These are phyloP conservation scores for Eucalyptus pauciflora DNA, from an alignment of 345 rosid species.

Conservation along the genomic window DNA sequence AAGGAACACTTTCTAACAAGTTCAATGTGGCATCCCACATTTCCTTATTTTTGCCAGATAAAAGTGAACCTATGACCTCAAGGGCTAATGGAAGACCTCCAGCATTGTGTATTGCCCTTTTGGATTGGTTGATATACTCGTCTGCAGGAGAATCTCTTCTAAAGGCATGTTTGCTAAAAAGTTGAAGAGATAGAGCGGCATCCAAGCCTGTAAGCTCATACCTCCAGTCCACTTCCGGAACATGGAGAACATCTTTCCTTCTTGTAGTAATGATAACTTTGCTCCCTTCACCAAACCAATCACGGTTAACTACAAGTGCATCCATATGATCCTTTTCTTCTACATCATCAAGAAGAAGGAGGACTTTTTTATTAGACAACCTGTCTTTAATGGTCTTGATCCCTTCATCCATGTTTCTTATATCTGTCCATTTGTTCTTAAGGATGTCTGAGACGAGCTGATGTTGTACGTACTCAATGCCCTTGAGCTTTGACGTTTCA, in stretches of 20 bases:
- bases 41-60: background rate
- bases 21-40: background rate
- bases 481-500: background rate
- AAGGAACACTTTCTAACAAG: background rate
- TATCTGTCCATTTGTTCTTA: rapidly evolving
- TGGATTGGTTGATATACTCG: background rate
- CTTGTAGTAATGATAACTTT: background rate
- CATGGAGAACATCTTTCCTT: background rate
- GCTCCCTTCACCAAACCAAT: background rate
- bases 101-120: background rate
- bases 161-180: background rate
- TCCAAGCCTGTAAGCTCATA: background rate
- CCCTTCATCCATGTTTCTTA: background rate
- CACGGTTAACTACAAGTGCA: background rate
- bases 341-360: background rate
- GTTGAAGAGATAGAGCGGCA: background rate
- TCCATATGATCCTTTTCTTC: background rate
- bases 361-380: background rate
- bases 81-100: background rate
- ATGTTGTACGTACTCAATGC: background rate
- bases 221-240: background rate
- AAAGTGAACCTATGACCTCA: background rate
- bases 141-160: background rate
- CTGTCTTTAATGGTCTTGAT: background rate
- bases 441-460: background rate